These are phyloP conservation scores for Fusarium stilboides DNA, from an alignment of 2,329 filamentous ascomycete genomes.

Conservation along the genomic window DNA sequence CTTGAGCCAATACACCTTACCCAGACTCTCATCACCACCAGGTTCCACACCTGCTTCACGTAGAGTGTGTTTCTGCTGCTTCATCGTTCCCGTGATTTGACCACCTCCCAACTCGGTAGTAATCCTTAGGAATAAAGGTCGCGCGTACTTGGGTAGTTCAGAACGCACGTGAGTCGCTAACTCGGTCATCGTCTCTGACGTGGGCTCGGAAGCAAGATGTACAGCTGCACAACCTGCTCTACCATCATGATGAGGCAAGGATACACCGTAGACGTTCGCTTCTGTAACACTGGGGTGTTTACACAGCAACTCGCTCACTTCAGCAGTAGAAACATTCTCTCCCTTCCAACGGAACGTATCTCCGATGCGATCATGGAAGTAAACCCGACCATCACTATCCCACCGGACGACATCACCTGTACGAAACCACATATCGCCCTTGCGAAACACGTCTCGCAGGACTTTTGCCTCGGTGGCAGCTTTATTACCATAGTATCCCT, in stretches of 20 bases:
- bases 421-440: conserved; percentile 86
- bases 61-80: conserved; percentile 85
- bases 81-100: conserved; percentile 86
- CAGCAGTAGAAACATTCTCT: conserved; percentile 86
- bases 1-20: conserved; percentile 75
- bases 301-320: conserved; percentile 84
- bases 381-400: conserved; percentile 79
- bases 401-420: conserved; percentile 86
- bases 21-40: conserved; percentile 59
- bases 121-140: conserved; percentile 83
- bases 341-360: conserved; percentile 87
- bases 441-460: conserved; percentile 78
- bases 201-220: conserved; percentile 65
- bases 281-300: conserved; percentile 77
- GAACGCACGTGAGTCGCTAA: conserved; percentile 72
- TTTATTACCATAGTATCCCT: conserved; percentile 85
- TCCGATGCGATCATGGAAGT: conserved; percentile 85
- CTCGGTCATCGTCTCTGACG: conserved; percentile 65
- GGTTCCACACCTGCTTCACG: conserved; percentile 83
- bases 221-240: conserved; percentile 86
- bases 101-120: conserved; percentile 68
- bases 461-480: conserved; percentile 82
- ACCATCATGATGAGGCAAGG: conserved; percentile 85
- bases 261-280: conserved; percentile 89
- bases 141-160: conserved; percentile 79